These are phyloP conservation scores for Teunomyces cretensis DNA, from an alignment of 805 yeast genomes.

Conservation along the genomic window DNA sequence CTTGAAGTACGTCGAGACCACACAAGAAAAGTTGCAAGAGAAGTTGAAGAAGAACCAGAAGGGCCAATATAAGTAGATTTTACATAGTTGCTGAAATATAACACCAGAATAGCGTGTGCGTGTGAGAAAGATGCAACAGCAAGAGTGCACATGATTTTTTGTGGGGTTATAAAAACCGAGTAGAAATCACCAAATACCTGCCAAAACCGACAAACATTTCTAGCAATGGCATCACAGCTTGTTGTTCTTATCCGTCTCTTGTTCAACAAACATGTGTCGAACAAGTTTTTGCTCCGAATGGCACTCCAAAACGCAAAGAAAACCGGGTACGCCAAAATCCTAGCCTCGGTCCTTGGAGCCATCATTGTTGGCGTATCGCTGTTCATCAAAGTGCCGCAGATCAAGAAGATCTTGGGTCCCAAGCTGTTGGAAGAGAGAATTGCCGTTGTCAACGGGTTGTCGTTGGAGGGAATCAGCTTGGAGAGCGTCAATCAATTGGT, in stretches of 20 bases:
- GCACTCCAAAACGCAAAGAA: conserved; percentile 34
- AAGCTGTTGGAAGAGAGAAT: conserved; percentile 21
- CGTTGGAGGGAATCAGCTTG: conserved; percentile 33
- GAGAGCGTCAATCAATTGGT: conserved; percentile 38
- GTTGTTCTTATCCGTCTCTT: conserved; percentile 30
- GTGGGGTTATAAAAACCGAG: neutral
- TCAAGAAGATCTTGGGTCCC: conserved; percentile 33
- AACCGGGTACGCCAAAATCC: conserved; percentile 33
- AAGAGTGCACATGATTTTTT: conserved; percentile 5
- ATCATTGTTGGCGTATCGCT: conserved; percentile 38
- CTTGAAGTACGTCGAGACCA: conserved; percentile 79
- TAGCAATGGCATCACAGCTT: neutral
- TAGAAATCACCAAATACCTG: neutral
- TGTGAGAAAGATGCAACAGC: neutral
- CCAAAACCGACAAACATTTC: neutral
- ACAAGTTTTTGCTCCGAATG: conserved; percentile 36
- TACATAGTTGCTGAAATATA: neutral
- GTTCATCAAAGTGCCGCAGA: conserved; percentile 42
- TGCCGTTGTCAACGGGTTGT: conserved; percentile 36
- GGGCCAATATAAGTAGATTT: neutral
- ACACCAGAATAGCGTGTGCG: neutral
- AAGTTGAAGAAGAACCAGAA: conserved; percentile 48
- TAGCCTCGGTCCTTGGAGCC: conserved; percentile 33
- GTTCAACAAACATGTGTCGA: conserved; percentile 40
- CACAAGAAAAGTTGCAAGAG: conserved; percentile 65